These are phyloP conservation scores for Pythium folliculosum DNA, from an alignment of 352 stramenopile species.

Conservation along the genomic window DNA sequence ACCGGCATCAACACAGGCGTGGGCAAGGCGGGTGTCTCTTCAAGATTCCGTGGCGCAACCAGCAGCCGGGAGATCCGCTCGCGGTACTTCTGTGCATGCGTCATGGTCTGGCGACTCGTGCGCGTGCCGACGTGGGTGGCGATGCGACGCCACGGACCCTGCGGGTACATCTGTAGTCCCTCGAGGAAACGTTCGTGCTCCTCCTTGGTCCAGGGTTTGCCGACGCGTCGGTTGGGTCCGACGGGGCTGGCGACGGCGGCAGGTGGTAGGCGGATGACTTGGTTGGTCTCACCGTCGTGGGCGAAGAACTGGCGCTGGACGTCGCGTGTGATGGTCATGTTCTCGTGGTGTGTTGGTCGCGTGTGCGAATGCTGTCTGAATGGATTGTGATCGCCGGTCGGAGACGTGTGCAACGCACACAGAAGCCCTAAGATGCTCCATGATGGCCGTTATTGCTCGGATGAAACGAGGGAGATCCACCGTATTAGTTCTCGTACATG, in stretches of 20 bases:
- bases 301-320: constrained; percentile 24
- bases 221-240: constrained; percentile 7
- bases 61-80: constrained; percentile 45
- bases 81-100: constrained; percentile 58
- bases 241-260: constrained; percentile 5
- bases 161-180: constrained; percentile 47
- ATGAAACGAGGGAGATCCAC: too few species aligned
- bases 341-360: constrained; percentile 3
- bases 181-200: constrained; percentile 55
- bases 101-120: constrained; percentile 55
- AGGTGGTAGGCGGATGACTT: constrained; percentile 21
- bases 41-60: not conserved
- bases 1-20: too few species aligned
- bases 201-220: constrained; percentile 39
- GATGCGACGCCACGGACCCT: constrained; percentile 51
- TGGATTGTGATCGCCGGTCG: not conserved
- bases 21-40: too few species aligned
- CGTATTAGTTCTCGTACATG: too few species aligned
- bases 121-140: constrained; percentile 45
- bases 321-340: constrained; percentile 10
- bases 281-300: constrained; percentile 2
- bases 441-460: too few species aligned
- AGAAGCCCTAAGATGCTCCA: too few species aligned
- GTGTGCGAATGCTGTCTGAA: not conserved
- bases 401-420: too few species aligned